Base-by-base conservation (phyloP, 371 early-diverging fungal species). In the Actinomortierella ambigua region DNA sequence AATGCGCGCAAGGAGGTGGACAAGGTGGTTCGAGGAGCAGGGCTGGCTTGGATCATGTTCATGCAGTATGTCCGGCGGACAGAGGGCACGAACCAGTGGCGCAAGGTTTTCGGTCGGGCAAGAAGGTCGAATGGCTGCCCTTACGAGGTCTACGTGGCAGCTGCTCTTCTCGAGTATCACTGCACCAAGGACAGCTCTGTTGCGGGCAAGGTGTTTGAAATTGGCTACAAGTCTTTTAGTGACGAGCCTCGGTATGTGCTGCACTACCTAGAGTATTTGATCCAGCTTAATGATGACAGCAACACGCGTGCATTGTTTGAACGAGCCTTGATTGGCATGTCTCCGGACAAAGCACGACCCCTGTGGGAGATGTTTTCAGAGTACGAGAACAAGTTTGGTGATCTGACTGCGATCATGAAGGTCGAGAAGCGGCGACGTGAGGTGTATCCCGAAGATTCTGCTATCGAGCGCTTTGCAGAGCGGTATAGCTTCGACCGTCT, bases 161-260 rank as follows among this genome's bases (percentile, higher is more conserved):
- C 92, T 27, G 98, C 97, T 3, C 65, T 95, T 55, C 92, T 97
- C 93, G 98, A 98, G 79, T 94, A 92, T 70, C 92, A 96, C 65
- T 86, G 90, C 60, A 93, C 88, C 62, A 95, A 95, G 76, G 93
- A 95, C 59, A 77, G 89, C 0, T 79, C 65, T 4, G 85, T 97
- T 57, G 95, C 97, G 0, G 94, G 92, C 50, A 91, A 90, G 61
- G 88, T 98, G n/a, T 96, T 98, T 77, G 94, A 95, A 68, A 71
- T 92, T 18, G 96, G 95, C 14, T 79, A 93, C 59, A 96, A 94
- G 75, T 61, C 78, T 2, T 94, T 92, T 79, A 80, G 84, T 3
- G 88, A 88, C 48, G 87, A 90, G 57, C 79, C 89, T 1, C 88
- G 82, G n/a, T 93, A 87, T 63, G 87, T 91, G 11, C 76, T 82